Evolutionary conservation across 2,329 filamentous ascomycete genomes (phyloP).

Genomic region (Diaporthe sp.): DNA sequence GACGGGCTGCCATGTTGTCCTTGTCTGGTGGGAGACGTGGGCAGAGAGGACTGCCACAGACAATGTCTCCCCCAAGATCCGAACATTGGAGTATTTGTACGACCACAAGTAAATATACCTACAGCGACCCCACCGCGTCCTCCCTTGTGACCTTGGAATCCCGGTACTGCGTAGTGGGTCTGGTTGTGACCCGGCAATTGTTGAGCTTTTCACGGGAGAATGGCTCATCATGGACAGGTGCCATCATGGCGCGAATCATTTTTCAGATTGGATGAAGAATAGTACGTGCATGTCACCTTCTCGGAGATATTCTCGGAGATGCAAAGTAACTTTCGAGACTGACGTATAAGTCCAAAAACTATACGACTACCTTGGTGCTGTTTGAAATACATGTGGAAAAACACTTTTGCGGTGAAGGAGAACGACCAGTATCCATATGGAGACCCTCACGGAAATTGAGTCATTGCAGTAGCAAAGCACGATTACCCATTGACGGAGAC

Average conservation of each 20-base stretch:
- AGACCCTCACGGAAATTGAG: background rate
- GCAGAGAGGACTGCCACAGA: background rate
- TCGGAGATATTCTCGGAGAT: background rate
- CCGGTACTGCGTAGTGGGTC: background rate
- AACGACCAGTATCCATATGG: background rate
- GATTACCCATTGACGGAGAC: background rate
- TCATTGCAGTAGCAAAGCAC: background rate
- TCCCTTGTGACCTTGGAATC: background rate
- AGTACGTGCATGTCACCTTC: background rate
- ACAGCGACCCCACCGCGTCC: background rate
- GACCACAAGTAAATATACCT: background rate
- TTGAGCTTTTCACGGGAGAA: background rate
- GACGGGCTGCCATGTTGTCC: background rate
- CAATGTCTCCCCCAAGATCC: background rate
- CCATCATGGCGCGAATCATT: background rate
- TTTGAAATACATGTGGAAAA: background rate
- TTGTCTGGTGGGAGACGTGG: background rate
- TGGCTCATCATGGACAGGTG: background rate
- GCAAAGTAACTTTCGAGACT: background rate
- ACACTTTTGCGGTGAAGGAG: background rate
- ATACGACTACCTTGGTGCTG: background rate
- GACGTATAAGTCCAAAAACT: background rate
- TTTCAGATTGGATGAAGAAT: background rate
- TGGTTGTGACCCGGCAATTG: background rate
- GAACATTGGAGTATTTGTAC: background rate